These are phyloP conservation scores for Sugiyamaella chiloensis DNA, from an alignment of 805 yeast genomes.

Conservation along the genomic window DNA sequence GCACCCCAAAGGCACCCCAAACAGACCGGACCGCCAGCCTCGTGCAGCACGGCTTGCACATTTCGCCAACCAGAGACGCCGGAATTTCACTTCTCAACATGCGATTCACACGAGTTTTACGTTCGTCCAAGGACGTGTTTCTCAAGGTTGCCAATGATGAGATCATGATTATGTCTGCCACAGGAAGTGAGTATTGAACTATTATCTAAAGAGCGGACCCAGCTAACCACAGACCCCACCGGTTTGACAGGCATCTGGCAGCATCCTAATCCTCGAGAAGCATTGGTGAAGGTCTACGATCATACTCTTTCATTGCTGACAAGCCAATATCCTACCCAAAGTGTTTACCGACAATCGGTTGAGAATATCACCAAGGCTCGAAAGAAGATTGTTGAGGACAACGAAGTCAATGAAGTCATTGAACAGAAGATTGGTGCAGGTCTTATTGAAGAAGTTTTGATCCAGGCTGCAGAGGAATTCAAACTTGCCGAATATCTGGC, in stretches of 20 bases:
- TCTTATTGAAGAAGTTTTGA: slow-evolving; percentile 73
- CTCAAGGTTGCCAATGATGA: slow-evolving; percentile 7
- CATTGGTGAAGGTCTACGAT: slow-evolving; percentile 64
- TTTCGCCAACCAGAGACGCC: background rate
- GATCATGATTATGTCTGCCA: slow-evolving; percentile 13
- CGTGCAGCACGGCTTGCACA: no score
- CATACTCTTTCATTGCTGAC: slow-evolving; percentile 60
- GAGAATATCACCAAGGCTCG: slow-evolving; percentile 70
- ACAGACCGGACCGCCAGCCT: no score
- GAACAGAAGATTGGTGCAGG: slow-evolving; percentile 79
- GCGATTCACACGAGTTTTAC: slow-evolving; percentile 19
- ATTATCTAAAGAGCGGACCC: no score
- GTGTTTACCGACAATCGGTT: slow-evolving; percentile 74
- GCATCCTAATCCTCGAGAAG: slow-evolving; percentile 84
- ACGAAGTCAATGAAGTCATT: slow-evolving; percentile 60
- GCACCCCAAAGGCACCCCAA: no score
- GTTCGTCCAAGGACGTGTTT: slow-evolving; percentile 11
- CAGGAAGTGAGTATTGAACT: slow-evolving; percentile 18
- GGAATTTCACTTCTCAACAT: slow-evolving; percentile 5
- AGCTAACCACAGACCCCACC: slow-evolving; percentile 49
- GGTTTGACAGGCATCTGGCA: slow-evolving; percentile 75
- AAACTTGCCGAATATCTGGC: slow-evolving; percentile 64
- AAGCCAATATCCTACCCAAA: slow-evolving; percentile 61
- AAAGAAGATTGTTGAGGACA: slow-evolving; percentile 58
- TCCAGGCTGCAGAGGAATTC: slow-evolving; percentile 81